Percentiles rank a stretch among this genome's conserved stretches.
Conservation (phyloP, 805 yeast genomes). For the Wickerhamomyces rabaulensis region DNA sequence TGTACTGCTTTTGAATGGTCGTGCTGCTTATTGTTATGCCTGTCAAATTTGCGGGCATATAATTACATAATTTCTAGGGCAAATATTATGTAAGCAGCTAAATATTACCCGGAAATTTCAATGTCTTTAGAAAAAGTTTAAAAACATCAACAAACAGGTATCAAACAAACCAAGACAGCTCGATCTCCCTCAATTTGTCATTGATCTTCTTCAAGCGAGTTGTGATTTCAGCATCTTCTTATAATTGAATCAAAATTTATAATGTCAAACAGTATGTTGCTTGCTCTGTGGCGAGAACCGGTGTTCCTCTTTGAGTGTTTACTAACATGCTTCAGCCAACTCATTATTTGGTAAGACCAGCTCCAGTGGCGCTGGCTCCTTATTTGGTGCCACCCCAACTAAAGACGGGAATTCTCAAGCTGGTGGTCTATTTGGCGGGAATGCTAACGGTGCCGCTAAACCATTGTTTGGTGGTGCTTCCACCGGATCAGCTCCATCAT, state of each 20-base stretch:
- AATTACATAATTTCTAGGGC: background rate
- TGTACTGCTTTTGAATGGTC: no score
- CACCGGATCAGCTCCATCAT: background rate
- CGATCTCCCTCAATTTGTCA: background rate
- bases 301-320: background rate
- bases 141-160: background rate
- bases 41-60: no score
- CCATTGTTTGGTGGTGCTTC: conserved; percentile 7
- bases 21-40: no score
- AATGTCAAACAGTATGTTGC: background rate
- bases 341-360: conserved; percentile 18
- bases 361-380: conserved; percentile 18
- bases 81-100: background rate
- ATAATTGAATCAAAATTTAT: background rate
- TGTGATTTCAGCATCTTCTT: background rate
- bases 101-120: background rate
- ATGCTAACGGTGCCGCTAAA: conserved; percentile 1
- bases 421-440: conserved; percentile 2
- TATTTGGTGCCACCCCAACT: conserved; percentile 23
- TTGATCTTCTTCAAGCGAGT: background rate
- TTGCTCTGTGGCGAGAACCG: background rate
- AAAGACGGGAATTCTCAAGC: conserved; percentile 2
- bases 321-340: background rate
- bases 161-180: background rate
- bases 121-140: background rate